phyloP scores from a whole-genome alignment of 106 monocot species.

The Posidonia australis region DNA sequence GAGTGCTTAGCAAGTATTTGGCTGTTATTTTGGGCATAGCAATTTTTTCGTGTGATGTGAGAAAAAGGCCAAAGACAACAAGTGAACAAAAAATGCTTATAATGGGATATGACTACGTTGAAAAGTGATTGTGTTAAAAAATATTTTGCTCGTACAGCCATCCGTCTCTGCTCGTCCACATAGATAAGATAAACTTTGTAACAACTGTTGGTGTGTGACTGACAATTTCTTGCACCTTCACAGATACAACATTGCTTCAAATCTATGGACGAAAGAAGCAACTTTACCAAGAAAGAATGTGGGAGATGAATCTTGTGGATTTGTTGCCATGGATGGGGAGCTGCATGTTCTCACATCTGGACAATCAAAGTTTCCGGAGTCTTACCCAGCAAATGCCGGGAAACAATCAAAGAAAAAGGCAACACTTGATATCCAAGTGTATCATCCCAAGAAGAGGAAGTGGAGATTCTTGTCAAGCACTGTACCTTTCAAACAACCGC shows the following conservation, averaged over 20 bases:
- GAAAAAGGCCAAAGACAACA: too few relatives aligned
- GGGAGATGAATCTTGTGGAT: conserved; percentile 43
- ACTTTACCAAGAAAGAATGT: conserved; percentile 34
- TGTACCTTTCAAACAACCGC: conserved; percentile 32
- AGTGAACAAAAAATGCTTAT: too few relatives aligned
- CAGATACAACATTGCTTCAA: conserved; percentile 52
- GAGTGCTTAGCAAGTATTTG: too few relatives aligned
- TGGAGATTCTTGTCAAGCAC: conserved; percentile 54
- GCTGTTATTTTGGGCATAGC: too few relatives aligned
- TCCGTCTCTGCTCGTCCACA: too few relatives aligned
- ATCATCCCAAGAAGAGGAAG: conserved; percentile 46
- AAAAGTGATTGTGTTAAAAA: too few relatives aligned
- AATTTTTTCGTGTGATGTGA: too few relatives aligned
- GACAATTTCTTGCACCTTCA: too few relatives aligned
- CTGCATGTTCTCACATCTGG: conserved; percentile 49
- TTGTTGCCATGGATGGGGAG: conserved; percentile 62
- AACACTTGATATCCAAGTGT: conserved; percentile 51
- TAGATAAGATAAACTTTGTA: too few relatives aligned
- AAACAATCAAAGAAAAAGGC: conserved; percentile 31
- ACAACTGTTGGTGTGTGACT: too few relatives aligned
- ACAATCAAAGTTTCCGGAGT: not conserved
- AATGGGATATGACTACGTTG: too few relatives aligned
- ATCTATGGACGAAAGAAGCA: conserved; percentile 65
- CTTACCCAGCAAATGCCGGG: conserved; percentile 4
- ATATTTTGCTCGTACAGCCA: too few relatives aligned